Evolutionary conservation across 2,329 filamentous ascomycete species (phyloP), one percentile per base, ranked within the genome.

Genomic region (Huntiella bhutanensis): DNA sequence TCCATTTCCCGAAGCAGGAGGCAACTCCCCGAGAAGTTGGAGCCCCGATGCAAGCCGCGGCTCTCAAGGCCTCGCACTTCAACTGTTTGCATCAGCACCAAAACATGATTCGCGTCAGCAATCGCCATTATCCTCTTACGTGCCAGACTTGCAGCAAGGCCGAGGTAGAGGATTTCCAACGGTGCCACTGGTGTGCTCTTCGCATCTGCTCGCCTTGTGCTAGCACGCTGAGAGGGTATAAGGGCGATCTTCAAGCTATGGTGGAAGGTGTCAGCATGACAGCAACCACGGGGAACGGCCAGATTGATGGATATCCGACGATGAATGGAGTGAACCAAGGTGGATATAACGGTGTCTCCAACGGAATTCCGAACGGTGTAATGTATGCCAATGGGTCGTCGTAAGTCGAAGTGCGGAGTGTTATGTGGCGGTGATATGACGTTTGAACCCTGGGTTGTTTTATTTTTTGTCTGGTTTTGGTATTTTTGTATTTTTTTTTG

Each of bases 131-230:
- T 54, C 62, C 70, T 2, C 60, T 75, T 15, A 62, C 67, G 8
- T 76, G 72, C 55, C 68, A 72, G 56, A 62, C 66, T 3, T 76
- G 72, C 56, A 15, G 41, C 12, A 41, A 38, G 11, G 48, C 45
- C 4, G 48, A 50, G 16, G 62, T 62, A 45, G 68, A 73, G 48
- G 53, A 55, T 5, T 61, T 64, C 39, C 58, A 64, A 51, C 65
- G 70, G 33, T 74, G 70, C 55, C 57, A 58, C 11, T 70, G 66
- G 56, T 74, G 70, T 57, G 61, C 64, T 49, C 53, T 74, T 41
- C 65, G 70, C 44, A 63, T 75, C 48, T 76, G 72, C 56, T 60
- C 62, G 32, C 51, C 58, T 2, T 76, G 72, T 52, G 55, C 61
- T 35, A 63, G 60, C 10, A 55, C 59, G 16, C 55, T 75, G 46